These are phyloP conservation scores for Berberis vulgaris DNA, from an alignment of 164 flowering plant genomes.

Conservation along the genomic window DNA sequence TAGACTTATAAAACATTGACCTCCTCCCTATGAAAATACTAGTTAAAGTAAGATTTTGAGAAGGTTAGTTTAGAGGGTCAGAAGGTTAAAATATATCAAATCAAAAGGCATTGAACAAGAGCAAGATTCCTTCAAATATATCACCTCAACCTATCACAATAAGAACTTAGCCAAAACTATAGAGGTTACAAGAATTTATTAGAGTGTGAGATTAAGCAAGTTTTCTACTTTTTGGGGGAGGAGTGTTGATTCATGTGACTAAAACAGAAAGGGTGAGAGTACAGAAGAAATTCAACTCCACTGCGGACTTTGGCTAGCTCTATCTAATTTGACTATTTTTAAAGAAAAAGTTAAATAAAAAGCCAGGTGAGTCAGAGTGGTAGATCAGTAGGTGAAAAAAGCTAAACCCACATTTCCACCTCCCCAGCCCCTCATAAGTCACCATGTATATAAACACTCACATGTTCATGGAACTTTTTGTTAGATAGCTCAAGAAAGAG, in stretches of 20 bases:
- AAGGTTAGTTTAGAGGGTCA: too few relatives aligned
- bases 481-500: slow-evolving; percentile 1
- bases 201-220: background rate
- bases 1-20: too few relatives aligned
- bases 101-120: too few relatives aligned
- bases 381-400: slow-evolving; percentile 18
- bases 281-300: slow-evolving; percentile 11
- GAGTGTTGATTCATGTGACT: slow-evolving; percentile 29
- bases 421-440: slow-evolving; percentile 2
- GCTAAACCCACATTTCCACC: background rate
- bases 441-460: slow-evolving; percentile 27
- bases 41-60: too few relatives aligned
- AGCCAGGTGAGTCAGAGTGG: slow-evolving; percentile 26
- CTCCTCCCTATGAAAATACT: too few relatives aligned
- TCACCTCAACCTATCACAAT: too few relatives aligned
- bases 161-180: too few relatives aligned
- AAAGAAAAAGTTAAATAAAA: slow-evolving; percentile 11
- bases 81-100: too few relatives aligned
- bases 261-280: background rate
- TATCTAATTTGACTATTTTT: slow-evolving; percentile 7
- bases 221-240: background rate
- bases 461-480: slow-evolving; percentile 16
- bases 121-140: too few relatives aligned
- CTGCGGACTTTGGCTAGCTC: slow-evolving; percentile 18
- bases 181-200: too few relatives aligned